Conservation (phyloP, 2,329 filamentous ascomycete species). For the Fusarium floridanum region DNA sequence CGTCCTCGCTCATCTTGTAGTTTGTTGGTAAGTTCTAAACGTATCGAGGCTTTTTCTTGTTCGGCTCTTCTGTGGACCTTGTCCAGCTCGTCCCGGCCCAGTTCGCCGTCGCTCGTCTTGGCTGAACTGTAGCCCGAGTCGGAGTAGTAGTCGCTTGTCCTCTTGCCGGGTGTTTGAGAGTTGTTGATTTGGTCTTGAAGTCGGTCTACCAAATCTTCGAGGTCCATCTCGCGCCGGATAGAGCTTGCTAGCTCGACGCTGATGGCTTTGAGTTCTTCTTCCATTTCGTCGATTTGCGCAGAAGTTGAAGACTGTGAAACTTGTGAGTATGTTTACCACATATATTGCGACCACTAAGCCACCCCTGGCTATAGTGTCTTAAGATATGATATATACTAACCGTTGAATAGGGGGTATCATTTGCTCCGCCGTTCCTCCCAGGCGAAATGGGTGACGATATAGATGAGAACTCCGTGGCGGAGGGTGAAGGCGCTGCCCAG, state of each 20-base stretch:
- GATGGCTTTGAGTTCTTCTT: constrained; percentile 93
- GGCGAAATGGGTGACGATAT: constrained; percentile 66
- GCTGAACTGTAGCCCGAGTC: constrained; percentile 92
- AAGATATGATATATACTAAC: constrained; percentile 45
- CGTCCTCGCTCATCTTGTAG: constrained; percentile 87
- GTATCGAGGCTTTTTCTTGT: constrained; percentile 90
- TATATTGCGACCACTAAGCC: constrained; percentile 56
- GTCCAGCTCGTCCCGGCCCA: constrained; percentile 79
- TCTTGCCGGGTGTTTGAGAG: constrained; percentile 70
- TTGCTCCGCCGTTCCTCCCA: constrained; percentile 51
- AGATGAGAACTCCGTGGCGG: constrained; percentile 65
- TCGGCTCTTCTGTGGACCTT: constrained; percentile 86
- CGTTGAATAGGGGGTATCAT: constrained; percentile 49
- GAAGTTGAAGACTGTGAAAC: constrained; percentile 60
- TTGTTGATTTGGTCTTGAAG: constrained; percentile 82
- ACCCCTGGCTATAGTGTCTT: constrained; percentile 54
- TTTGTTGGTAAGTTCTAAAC: constrained; percentile 86
- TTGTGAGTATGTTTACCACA: constrained; percentile 65
- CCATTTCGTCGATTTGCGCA: constrained; percentile 83
- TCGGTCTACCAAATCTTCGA: constrained; percentile 93
- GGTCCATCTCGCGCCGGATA: constrained; percentile 94
- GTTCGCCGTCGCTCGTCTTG: constrained; percentile 77
- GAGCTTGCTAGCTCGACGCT: constrained; percentile 92
- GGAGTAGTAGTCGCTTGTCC: constrained; percentile 98
- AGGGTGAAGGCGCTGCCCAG: constrained; percentile 63